phyloP scores from a whole-genome alignment of 106 monocot genomes.

The Dioscorea dumetorum region DNA sequence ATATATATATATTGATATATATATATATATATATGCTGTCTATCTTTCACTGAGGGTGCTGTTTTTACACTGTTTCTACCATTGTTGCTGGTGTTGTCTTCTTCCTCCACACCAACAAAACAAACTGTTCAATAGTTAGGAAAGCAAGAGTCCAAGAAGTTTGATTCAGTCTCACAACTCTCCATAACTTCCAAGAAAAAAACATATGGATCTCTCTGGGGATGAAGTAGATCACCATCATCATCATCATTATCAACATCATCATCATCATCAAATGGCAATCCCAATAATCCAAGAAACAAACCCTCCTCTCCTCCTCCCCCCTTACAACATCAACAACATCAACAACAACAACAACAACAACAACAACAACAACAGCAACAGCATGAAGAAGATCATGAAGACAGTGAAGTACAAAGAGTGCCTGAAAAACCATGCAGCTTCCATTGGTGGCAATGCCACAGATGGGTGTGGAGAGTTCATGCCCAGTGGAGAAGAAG shows the following conservation, averaged over 20 bases:
- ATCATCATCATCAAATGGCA: conserved; percentile 7
- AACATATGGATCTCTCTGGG: conserved; percentile 10
- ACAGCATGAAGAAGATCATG: background rate
- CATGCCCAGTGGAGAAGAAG: conserved; percentile 52
- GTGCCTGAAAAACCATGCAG: conserved; percentile 52
- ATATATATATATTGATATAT: no score
- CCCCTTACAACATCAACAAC: conserved; percentile 4
- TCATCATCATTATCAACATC: conserved; percentile 12
- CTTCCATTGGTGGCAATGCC: conserved; percentile 45
- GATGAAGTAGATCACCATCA: conserved; percentile 19
- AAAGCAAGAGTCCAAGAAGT: no score
- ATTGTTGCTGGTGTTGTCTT: background rate
- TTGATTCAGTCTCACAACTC: no score
- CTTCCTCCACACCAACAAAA: conserved; percentile 6
- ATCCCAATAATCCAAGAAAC: conserved; percentile 1
- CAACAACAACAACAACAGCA: no score
- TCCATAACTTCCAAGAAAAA: no score
- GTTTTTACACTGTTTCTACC: no score
- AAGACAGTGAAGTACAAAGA: conserved; percentile 33
- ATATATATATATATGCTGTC: no score
- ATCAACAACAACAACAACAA: background rate
- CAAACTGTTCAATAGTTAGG: conserved; percentile 1
- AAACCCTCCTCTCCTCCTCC: background rate
- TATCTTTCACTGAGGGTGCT: no score
- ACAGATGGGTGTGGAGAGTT: conserved; percentile 51